Base-by-base conservation (phyloP, 2,329 filamentous ascomycete species). In the Botrytis squamosa region DNA sequence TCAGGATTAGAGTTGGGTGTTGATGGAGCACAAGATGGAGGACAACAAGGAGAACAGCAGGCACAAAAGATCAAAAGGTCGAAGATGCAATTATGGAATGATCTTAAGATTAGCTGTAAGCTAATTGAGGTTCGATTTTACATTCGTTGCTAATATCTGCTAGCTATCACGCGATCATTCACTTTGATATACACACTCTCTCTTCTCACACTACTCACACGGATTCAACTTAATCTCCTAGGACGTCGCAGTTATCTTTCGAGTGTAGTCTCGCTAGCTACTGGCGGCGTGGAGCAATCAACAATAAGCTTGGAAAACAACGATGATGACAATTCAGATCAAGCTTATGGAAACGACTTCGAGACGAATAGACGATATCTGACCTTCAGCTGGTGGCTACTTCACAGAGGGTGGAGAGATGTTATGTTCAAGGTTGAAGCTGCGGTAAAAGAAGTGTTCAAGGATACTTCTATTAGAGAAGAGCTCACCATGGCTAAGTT, bases 321-420 rank as follows among this genome's bases (percentile, higher is more conserved):
- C 80, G 95, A 98, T 81, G 95, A 98, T 81, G 93, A 96, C 81
- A 92, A 92, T 79, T 86, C 88, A 29, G 93, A 95, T 71, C 92
- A 95, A 78, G 88, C 90, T 6, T 94, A 97, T 81, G 94, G 94
- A 63, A 95, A 93, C 82, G 96, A 99, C 82, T 98, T 97, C 78
- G 95, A 98, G 82, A 97, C 94, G 49, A 99, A 99, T 83, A 88
- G 95, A 78, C 93, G 93, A 80, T 99, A 98, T 81, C 86, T 99
- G 67, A 97, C 95, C 59, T 97, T 98, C 82, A 97, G 94, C 83
- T 99, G 96, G 96, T 99, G 95, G 95, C 85, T 99, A 65, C 86
- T 99, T 66, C 95, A 99, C 83, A 90, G 90, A 77, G 96, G 96
- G 62, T 98, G 94, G 91, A 89, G 90, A 77, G 90, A 94, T 74